phyloP scores from a whole-genome alignment of 1,284 basidiomycete species.

The Cryptococcus sp. region DNA sequence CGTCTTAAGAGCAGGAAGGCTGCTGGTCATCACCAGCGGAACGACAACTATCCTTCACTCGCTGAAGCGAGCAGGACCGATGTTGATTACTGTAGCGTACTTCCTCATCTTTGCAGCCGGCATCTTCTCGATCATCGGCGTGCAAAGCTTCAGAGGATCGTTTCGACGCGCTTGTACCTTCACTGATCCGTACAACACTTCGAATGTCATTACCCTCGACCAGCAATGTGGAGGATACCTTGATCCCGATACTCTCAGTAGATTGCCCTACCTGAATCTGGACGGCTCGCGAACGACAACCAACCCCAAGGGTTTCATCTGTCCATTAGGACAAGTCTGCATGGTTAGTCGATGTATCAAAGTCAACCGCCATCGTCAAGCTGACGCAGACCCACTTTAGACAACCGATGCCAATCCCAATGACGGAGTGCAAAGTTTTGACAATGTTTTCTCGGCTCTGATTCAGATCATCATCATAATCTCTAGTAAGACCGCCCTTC shows the following conservation, averaged over 20 bases:
- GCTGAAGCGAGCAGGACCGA: constrained; percentile 83
- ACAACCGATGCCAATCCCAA: constrained; percentile 68
- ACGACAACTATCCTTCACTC: constrained; percentile 94
- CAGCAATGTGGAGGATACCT: constrained; percentile 80
- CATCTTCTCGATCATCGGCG: constrained; percentile 87
- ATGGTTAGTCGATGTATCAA: constrained; percentile 53
- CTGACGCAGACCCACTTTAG: constrained; percentile 40
- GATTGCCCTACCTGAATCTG: constrained; percentile 26
- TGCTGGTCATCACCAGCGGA: constrained; percentile 86
- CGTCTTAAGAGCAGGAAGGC: constrained; percentile 77
- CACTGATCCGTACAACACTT: constrained; percentile 50
- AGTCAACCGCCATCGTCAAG: too few species aligned
- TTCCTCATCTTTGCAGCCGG: constrained; percentile 89
- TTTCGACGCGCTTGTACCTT: constrained; percentile 61
- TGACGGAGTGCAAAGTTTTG: constrained; percentile 75
- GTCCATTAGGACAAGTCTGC: constrained; percentile 78
- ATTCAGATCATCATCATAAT: constrained; percentile 86
- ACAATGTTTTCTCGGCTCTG: constrained; percentile 80
- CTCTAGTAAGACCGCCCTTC: constrained; percentile 60
- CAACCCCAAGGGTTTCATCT: constrained; percentile 72
- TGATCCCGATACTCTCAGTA: constrained; percentile 59
- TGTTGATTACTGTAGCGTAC: constrained; percentile 84
- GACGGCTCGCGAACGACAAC: constrained; percentile 55
- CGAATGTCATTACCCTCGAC: constrained; percentile 45
- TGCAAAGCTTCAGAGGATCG: constrained; percentile 86